Percentiles rank a stretch among this genome's conserved stretches.
Evolutionary conservation across 768 basidiomycete species (phyloP).

Genomic region (Pisolithus sp.): DNA sequence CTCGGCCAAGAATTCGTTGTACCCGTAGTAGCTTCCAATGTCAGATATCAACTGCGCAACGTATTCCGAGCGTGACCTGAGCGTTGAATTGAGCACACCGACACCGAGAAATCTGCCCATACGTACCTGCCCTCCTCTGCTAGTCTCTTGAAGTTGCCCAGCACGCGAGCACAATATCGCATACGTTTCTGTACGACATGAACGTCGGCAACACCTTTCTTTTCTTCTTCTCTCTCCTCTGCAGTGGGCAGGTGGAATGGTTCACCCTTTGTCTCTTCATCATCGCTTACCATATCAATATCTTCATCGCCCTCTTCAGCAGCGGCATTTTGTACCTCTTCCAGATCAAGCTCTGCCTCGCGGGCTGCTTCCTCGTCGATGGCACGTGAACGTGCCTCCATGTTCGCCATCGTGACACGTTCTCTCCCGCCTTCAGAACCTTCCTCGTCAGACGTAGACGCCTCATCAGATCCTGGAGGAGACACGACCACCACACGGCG

Average conservation of each 20-base stretch:
- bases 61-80: slow-evolving; percentile 85
- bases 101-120: slow-evolving; percentile 1
- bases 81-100: slow-evolving; percentile 3
- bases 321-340: slow-evolving; percentile 57
- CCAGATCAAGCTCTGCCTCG: slow-evolving; percentile 63
- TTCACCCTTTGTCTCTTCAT: slow-evolving; percentile 27
- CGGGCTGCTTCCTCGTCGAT: slow-evolving; percentile 60
- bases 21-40: slow-evolving; percentile 94
- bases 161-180: slow-evolving; percentile 65
- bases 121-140: slow-evolving; percentile 59
- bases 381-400: slow-evolving; percentile 75
- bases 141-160: slow-evolving; percentile 65
- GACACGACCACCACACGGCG: slow-evolving; percentile 41
- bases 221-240: slow-evolving; percentile 69
- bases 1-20: slow-evolving; percentile 91
- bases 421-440: slow-evolving; percentile 45
- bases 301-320: slow-evolving; percentile 42
- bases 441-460: slow-evolving; percentile 33
- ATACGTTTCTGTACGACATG: slow-evolving; percentile 74
- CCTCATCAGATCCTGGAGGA: slow-evolving; percentile 44
- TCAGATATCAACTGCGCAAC: slow-evolving; percentile 82
- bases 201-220: slow-evolving; percentile 61
- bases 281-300: slow-evolving; percentile 33
- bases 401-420: slow-evolving; percentile 69
- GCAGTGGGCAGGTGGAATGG: slow-evolving; percentile 64